phyloP scores from a whole-genome alignment of 1,139 yeast species.

The Wickerhamomyces sp. region DNA sequence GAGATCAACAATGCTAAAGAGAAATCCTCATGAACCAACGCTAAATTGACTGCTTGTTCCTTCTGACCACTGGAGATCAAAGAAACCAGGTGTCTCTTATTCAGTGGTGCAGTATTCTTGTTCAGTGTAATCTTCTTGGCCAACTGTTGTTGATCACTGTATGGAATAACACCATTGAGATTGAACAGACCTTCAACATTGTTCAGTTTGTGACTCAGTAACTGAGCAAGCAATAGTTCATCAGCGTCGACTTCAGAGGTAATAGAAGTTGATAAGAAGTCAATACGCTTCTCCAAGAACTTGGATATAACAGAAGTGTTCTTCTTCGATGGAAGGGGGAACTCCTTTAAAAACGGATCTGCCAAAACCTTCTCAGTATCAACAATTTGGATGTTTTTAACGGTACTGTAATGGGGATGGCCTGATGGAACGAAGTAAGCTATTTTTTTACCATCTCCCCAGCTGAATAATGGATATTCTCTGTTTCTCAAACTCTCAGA shows the following conservation, averaged over 20 bases:
- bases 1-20: conserved; percentile 73
- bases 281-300: conserved; percentile 16
- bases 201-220: conserved; percentile 19
- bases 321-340: conserved; percentile 26
- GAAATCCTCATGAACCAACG: conserved; percentile 68
- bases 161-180: conserved; percentile 17
- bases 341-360: conserved; percentile 26
- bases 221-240: conserved; percentile 18
- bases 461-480: conserved; percentile 76
- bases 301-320: conserved; percentile 12
- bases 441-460: conserved; percentile 50
- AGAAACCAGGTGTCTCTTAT: conserved; percentile 20
- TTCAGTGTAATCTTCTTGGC: conserved; percentile 4
- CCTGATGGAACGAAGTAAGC: conserved; percentile 39
- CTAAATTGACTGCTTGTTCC: conserved; percentile 58
- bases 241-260: conserved; percentile 8
- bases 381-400: conserved; percentile 29
- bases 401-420: conserved; percentile 4
- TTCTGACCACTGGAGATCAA: conserved; percentile 47
- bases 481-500: conserved; percentile 25
- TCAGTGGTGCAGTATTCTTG: conserved; percentile 9
- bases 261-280: conserved; percentile 4
- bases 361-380: conserved; percentile 29
- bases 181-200: conserved; percentile 13
- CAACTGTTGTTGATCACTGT: conserved; percentile 8